Evolutionary conservation across 2,329 filamentous ascomycete species (phyloP).

Genomic region (Clarireedia monteithiana): DNA sequence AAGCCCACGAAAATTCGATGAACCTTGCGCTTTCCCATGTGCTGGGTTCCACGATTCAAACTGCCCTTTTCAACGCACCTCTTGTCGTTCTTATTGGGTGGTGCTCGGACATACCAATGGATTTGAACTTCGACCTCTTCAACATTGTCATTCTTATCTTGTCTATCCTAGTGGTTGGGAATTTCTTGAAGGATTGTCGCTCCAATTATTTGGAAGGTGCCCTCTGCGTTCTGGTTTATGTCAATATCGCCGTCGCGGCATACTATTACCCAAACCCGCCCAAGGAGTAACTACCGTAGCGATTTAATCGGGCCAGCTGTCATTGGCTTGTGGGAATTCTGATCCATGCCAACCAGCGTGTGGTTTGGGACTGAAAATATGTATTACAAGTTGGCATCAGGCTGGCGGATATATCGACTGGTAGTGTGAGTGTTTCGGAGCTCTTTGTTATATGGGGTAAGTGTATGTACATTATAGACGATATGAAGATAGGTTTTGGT

Average conservation of each 20-base stretch:
- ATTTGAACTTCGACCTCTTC: conserved; percentile 80
- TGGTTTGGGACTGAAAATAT: no score
- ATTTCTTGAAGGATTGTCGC: conserved; percentile 81
- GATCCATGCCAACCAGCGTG: no score
- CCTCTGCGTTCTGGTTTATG: conserved; percentile 63
- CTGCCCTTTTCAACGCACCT: conserved; percentile 79
- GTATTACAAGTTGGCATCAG: no score
- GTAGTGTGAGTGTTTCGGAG: no score
- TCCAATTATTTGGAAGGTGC: conserved; percentile 85
- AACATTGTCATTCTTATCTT: conserved; percentile 73
- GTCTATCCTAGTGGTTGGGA: conserved; percentile 77
- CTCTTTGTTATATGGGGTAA: no score
- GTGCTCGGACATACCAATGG: conserved; percentile 63
- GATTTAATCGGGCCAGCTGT: no score
- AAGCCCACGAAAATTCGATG: conserved; percentile 76
- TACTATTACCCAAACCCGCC: conserved; percentile 45
- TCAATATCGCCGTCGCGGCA: conserved; percentile 52
- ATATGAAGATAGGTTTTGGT: no score
- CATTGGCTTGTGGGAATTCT: no score
- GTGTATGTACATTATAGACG: no score
- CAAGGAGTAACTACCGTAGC: not conserved
- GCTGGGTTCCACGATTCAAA: conserved; percentile 73
- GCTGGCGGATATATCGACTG: no score
- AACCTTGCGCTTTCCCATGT: conserved; percentile 21
- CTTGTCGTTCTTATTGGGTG: conserved; percentile 78